These are phyloP conservation scores for Pontederia crassipes DNA, from an alignment of 176 grass and related monocot genomes.

Conservation along the genomic window DNA sequence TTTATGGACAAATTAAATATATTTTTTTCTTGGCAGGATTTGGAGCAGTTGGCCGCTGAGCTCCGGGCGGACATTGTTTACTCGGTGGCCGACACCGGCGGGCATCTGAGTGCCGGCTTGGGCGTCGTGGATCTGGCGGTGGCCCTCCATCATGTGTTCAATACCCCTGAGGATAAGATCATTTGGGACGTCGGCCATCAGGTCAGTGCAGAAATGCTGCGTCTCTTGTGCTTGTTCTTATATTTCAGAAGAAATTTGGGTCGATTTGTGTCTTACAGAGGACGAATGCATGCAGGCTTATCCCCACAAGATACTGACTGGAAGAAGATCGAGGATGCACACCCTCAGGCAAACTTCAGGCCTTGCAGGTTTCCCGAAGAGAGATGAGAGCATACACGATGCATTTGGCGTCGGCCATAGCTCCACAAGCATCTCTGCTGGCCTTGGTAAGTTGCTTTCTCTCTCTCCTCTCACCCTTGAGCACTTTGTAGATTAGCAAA, in stretches of 20 bases:
- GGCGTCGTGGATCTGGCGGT: conserved; percentile 77
- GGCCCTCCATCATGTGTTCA: conserved; percentile 87
- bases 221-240: neutral
- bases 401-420: conserved; percentile 83
- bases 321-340: conserved; percentile 65
- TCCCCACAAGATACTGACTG: conserved; percentile 85
- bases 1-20: neutral
- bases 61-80: conserved; percentile 66
- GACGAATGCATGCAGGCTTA: conserved; percentile 25
- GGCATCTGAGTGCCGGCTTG: conserved; percentile 65
- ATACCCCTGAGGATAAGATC: conserved; percentile 82
- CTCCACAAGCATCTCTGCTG: conserved; percentile 82
- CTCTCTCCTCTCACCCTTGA: neutral
- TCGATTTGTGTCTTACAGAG: neutral
- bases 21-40: conserved; percentile 24
- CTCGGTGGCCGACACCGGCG: conserved; percentile 49
- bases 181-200: conserved; percentile 97
- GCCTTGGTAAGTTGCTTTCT: conserved; percentile 29
- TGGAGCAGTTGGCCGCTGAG: conserved; percentile 77
- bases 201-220: conserved; percentile 18
- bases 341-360: conserved; percentile 75
- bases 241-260: neutral
- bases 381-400: conserved; percentile 81
- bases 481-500: neutral
- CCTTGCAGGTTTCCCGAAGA: conserved; percentile 75